A percentile compares a stretch with the other conserved stretches of the same genome.
These are phyloP conservation scores for Microcyclospora pomicola DNA, from an alignment of 2,329 filamentous ascomycete species.

Conservation along the genomic window DNA sequence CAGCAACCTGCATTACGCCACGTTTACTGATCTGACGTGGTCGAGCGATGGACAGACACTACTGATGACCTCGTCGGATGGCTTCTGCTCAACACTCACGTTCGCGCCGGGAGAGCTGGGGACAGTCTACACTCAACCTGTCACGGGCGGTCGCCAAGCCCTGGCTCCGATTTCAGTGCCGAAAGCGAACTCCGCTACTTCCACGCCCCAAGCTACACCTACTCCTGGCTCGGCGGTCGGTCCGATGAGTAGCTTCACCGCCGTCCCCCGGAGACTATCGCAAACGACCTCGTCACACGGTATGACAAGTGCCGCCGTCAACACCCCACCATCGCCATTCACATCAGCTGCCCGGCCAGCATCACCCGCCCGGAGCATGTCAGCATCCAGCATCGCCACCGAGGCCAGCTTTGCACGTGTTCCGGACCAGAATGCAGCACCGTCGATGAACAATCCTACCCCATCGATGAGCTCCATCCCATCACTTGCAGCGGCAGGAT, in stretches of 20 bases:
- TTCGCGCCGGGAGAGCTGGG: slow-evolving; percentile 78
- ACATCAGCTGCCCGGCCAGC: slow-evolving; percentile 41
- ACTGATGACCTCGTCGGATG: slow-evolving; percentile 93
- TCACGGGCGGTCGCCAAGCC: slow-evolving; percentile 24
- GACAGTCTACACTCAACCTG: slow-evolving; percentile 59
- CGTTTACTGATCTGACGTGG: slow-evolving; percentile 94
- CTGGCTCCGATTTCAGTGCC: slow-evolving; percentile 26
- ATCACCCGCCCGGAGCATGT: slow-evolving; percentile 75
- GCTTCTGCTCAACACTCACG: slow-evolving; percentile 85
- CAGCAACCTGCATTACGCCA: slow-evolving; percentile 93
- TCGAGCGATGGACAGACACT: slow-evolving; percentile 64
- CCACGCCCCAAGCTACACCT: slow-evolving; percentile 27
- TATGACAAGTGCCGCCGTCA: slow-evolving; percentile 6
- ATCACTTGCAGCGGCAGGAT: slow-evolving; percentile 23
- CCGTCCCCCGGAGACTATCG: slow-evolving; percentile 47
- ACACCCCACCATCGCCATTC: slow-evolving; percentile 45
- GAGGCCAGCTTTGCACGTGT: slow-evolving; percentile 33
- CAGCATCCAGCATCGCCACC: slow-evolving; percentile 65
- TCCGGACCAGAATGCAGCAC: slow-evolving; percentile 29
- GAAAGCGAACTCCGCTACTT: slow-evolving; percentile 24
- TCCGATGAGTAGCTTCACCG: slow-evolving; percentile 26
- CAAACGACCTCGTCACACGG: slow-evolving; percentile 1
- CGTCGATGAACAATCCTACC: slow-evolving; percentile 22
- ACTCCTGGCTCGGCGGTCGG: slow-evolving; percentile 8
- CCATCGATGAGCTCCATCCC: slow-evolving; percentile 21